Conservation (phyloP, 2,329 filamentous ascomycete species). For the Phoma herbarum region DNA sequence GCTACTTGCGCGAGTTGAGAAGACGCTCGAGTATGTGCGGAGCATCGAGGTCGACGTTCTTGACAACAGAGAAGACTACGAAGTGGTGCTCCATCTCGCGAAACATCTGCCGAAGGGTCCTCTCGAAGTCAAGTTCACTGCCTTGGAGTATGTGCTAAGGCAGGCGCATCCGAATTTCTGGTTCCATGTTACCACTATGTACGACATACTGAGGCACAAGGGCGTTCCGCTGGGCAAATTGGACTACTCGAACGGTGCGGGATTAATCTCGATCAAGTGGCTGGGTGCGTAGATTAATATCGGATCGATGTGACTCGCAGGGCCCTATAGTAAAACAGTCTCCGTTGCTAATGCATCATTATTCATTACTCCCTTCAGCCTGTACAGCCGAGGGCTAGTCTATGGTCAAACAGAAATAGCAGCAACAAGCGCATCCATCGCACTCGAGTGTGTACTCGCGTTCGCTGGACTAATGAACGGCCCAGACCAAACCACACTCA, state of each 20-base stretch:
- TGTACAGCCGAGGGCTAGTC: background rate
- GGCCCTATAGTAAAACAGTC: too few species aligned
- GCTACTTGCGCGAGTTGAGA: conserved; percentile 58
- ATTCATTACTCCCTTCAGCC: background rate
- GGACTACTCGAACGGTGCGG: conserved; percentile 59
- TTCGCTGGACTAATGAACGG: conserved; percentile 61
- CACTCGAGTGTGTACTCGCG: conserved; percentile 70
- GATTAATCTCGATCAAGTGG: conserved; percentile 12
- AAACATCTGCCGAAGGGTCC: conserved; percentile 14
- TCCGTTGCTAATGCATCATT: conserved; percentile 11
- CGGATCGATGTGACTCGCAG: too few species aligned
- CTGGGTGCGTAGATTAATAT: conserved; percentile 12
- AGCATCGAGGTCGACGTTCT: conserved; percentile 54
- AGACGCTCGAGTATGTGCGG: conserved; percentile 59
- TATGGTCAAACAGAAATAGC: conserved; percentile 49
- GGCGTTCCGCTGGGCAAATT: conserved; percentile 70
- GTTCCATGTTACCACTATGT: conserved; percentile 69
- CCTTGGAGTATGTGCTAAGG: conserved; percentile 57
- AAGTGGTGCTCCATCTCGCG: conserved; percentile 49
- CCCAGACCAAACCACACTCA: conserved; percentile 73
- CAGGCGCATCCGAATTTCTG: conserved; percentile 67
- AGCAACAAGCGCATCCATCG: conserved; percentile 72
- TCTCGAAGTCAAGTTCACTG: conserved; percentile 54
- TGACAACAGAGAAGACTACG: conserved; percentile 54
- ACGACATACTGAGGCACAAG: conserved; percentile 68